Evolutionary conservation across 129 eudicot species (phyloP).

Genomic region (Solidago caesia): DNA sequence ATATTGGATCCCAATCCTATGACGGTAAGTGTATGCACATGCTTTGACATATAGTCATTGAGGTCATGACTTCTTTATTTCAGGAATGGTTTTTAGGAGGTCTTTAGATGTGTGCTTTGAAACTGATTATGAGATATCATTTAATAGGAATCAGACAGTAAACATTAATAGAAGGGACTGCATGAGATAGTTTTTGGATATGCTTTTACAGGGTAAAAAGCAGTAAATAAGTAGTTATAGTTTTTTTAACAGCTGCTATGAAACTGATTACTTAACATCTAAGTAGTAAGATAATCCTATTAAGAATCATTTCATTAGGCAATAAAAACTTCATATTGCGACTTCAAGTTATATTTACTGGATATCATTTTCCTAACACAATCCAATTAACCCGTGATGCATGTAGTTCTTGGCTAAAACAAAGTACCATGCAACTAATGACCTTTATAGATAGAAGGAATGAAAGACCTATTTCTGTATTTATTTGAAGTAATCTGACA

Average conservation of each 20-base stretch:
- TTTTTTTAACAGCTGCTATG: conserved; percentile 1
- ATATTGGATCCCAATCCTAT: conserved; percentile 87
- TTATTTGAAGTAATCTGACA: too few relatives aligned
- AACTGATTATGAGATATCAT: too few relatives aligned
- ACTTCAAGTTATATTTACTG: neutral
- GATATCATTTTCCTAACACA: neutral
- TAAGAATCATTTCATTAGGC: neutral
- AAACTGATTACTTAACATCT: neutral
- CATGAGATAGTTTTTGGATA: neutral
- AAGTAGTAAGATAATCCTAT: neutral
- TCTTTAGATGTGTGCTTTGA: too few relatives aligned
- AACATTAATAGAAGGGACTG: neutral
- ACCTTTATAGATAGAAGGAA: too few relatives aligned
- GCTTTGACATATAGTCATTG: neutral
- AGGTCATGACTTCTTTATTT: neutral
- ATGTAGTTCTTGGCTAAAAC: too few relatives aligned
- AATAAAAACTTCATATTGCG: neutral
- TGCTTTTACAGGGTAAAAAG: neutral
- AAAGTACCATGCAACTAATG: too few relatives aligned
- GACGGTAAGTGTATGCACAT: conserved; percentile 53
- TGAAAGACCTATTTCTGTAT: too few relatives aligned
- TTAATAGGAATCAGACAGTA: neutral
- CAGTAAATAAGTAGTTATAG: neutral
- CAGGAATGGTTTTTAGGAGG: too few relatives aligned
- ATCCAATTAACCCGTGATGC: neutral